A percentile compares a stretch with the other conserved stretches of the same genome.
Evolutionary conservation across 345 rosid species (phyloP).

Genomic region (Psidium friedrichsthalianum): DNA sequence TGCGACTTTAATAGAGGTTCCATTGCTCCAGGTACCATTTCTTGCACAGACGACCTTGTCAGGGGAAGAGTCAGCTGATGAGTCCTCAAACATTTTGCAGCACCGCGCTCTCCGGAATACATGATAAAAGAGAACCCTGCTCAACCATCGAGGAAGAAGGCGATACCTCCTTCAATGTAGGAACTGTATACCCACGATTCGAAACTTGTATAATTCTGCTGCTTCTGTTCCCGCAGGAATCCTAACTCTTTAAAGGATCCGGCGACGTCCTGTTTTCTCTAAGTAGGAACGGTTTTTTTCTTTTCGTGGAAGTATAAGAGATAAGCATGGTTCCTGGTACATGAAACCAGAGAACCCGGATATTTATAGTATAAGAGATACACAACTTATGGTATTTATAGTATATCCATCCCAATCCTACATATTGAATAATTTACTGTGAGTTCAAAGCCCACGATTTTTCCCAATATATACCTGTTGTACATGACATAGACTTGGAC

Average conservation of each 20-base stretch:
- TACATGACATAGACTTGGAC: not conserved
- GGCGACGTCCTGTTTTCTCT: fast-evolving
- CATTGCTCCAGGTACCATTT: not conserved
- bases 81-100: not conserved
- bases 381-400: no score
- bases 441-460: not conserved
- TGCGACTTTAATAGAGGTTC: not conserved
- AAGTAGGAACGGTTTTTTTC: not conserved
- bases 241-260: conserved; percentile 4
- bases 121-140: not conserved
- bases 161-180: conserved; percentile 72
- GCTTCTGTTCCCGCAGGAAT: conserved; percentile 69
- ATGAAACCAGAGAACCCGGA: no score
- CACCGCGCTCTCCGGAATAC: not conserved
- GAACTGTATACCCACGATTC: conserved; percentile 70
- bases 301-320: not conserved
- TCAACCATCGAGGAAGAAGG: not conserved
- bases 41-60: not conserved
- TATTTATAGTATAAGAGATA: no score
- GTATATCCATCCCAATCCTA: no score
- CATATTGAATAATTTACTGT: not conserved
- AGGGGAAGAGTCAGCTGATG: not conserved
- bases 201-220: conserved; percentile 48
- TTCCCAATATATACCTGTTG: not conserved
- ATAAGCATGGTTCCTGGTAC: no score